phyloP scores from a whole-genome alignment of 768 basidiomycete genomes.

The Holtermanniella nyarrowii region DNA sequence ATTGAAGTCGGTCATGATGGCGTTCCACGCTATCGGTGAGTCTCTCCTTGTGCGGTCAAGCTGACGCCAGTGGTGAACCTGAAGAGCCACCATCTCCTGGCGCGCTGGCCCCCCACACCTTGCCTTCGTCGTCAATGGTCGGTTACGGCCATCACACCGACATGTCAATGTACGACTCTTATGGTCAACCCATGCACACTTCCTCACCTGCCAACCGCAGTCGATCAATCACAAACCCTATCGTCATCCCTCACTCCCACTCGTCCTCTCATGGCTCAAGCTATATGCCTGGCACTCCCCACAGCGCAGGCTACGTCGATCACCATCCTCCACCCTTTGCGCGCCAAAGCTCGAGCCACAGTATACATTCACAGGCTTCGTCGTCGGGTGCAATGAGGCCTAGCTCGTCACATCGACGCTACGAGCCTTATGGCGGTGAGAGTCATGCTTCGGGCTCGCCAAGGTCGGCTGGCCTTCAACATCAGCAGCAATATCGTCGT shows the following conservation, averaged over 20 bases:
- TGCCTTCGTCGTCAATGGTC: conserved; percentile 3
- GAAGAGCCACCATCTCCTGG: conserved; percentile 11
- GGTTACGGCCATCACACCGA: not conserved
- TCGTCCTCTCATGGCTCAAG: conserved; percentile 4
- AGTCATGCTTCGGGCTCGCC: conserved; percentile 2
- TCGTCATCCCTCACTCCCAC: conserved; percentile 14
- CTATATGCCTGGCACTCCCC: not conserved
- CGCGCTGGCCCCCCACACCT: conserved; percentile 4
- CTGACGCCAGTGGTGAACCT: conserved; percentile 6
- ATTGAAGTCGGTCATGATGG: conserved; percentile 80
- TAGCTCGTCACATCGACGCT: conserved; percentile 10
- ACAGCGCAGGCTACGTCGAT: conserved; percentile 6
- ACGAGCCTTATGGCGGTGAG: conserved; percentile 12
- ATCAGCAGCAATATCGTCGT: conserved; percentile 2
- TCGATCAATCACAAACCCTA: conserved; percentile 14
- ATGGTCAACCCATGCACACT: conserved; percentile 4
- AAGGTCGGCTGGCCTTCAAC: not conserved
- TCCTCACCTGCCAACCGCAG: conserved; percentile 3
- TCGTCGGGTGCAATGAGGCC: conserved; percentile 9
- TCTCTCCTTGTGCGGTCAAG: not conserved
- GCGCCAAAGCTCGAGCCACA: conserved; percentile 8
- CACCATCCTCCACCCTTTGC: conserved; percentile 8
- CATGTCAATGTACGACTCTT: conserved; percentile 2
- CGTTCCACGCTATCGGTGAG: conserved; percentile 55
- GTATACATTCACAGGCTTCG: conserved; percentile 4